These are phyloP conservation scores for Vigna radiata DNA, from an alignment of 306 rosid species.

Conservation along the genomic window DNA sequence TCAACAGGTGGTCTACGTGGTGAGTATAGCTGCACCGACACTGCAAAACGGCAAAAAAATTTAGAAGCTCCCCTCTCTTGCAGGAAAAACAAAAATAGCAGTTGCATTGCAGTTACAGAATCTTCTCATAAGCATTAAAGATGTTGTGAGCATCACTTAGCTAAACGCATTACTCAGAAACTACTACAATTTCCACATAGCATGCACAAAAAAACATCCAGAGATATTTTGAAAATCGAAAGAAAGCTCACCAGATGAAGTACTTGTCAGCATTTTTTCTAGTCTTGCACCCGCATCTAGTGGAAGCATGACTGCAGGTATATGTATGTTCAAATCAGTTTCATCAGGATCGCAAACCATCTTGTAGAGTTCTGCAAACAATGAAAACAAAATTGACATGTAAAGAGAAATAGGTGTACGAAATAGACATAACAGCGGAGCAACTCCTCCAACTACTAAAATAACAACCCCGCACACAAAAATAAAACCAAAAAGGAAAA, in stretches of 20 bases:
- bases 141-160: slow-evolving; percentile 3
- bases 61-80: neutral
- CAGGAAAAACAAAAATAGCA: neutral
- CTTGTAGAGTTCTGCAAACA: slow-evolving; percentile 88
- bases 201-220: neutral
- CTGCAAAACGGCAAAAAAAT: slow-evolving; percentile 53
- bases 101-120: slow-evolving; percentile 10
- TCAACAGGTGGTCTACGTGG: slow-evolving; percentile 84
- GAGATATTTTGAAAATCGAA: neutral
- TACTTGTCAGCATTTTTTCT: slow-evolving; percentile 65
- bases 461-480: too few species aligned
- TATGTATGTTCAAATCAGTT: slow-evolving; percentile 77
- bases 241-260: slow-evolving; percentile 64
- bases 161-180: neutral
- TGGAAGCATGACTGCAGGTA: slow-evolving; percentile 95
- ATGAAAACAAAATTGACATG: slow-evolving; percentile 39
- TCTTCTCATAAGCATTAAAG: neutral
- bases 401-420: slow-evolving; percentile 18
- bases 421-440: slow-evolving; percentile 12
- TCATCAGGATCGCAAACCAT: slow-evolving; percentile 94
- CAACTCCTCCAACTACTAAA: slow-evolving; percentile 14
- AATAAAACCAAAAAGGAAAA: neutral
- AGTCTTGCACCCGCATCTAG: slow-evolving; percentile 85
- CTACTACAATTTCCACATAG: slow-evolving; percentile 34
- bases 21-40: slow-evolving; percentile 92